Evolutionary conservation across 371 early-diverging fungal species (phyloP).

Genomic region (Mortierella sp.): DNA sequence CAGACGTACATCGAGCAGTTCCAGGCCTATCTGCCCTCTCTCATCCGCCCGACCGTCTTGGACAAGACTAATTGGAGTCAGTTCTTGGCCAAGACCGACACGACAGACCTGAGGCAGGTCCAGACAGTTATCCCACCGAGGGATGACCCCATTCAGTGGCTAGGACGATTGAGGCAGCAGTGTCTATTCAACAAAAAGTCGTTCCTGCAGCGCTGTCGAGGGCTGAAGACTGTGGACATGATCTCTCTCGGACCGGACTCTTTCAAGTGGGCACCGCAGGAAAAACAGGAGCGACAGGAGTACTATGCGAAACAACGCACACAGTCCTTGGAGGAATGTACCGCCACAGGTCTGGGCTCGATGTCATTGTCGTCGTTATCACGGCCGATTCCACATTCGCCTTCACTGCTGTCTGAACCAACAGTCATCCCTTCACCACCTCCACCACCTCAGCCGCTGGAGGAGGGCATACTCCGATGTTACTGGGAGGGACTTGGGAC

Average conservation of each 20-base stretch:
- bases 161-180: neutral
- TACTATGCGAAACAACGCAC: neutral
- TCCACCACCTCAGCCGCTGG: neutral
- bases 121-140: slow-evolving; percentile 11
- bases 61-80: slow-evolving; percentile 19
- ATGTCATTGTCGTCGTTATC: neutral
- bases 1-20: neutral
- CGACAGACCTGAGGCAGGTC: neutral
- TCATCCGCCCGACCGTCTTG: neutral
- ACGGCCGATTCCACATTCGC: too few species aligned
- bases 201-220: slow-evolving; percentile 13
- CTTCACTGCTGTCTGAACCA: neutral
- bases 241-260: slow-evolving; percentile 1
- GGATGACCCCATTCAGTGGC: slow-evolving; percentile 1
- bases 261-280: slow-evolving; percentile 19
- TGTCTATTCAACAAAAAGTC: neutral
- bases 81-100: slow-evolving; percentile 16
- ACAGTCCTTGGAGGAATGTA: neutral
- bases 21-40: neutral
- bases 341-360: neutral
- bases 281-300: neutral
- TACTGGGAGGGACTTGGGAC: neutral
- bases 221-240: neutral
- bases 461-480: neutral
- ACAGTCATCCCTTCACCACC: neutral